Percentiles rank a stretch among this genome's conserved stretches.
Evolutionary conservation across 176 grass and related monocot genomes (phyloP).

Genomic region (Bonia amplexicaulis): DNA sequence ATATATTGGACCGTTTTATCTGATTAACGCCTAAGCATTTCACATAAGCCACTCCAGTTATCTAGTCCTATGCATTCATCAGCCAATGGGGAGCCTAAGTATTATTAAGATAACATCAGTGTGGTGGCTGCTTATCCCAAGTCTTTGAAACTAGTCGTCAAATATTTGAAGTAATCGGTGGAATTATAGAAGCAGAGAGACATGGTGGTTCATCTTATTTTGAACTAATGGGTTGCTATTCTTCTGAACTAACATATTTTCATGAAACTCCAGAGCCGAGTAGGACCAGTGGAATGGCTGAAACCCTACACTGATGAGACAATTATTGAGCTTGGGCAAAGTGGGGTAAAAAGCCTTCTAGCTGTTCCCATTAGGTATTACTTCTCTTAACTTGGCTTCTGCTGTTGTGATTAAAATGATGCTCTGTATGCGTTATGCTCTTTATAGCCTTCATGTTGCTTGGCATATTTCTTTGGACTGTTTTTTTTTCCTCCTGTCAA

Average conservation of each 20-base stretch:
- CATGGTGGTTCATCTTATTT: constrained; percentile 1
- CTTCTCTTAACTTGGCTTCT: constrained; percentile 23
- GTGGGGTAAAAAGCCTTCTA: constrained; percentile 76
- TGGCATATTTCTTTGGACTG: not conserved
- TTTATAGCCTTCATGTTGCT: not conserved
- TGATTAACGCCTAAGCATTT: not conserved
- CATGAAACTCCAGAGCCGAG: constrained; percentile 71
- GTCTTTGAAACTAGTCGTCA: not conserved
- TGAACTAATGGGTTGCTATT: not conserved
- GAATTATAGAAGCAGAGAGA: not conserved
- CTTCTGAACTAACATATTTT: constrained; percentile 13
- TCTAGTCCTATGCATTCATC: not conserved
- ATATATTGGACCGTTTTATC: not conserved
- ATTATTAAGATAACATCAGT: not conserved
- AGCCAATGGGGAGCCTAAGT: not conserved
- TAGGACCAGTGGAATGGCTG: constrained; percentile 97
- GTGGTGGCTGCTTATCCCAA: not conserved
- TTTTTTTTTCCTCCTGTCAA: not conserved
- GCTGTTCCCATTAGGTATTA: constrained; percentile 89
- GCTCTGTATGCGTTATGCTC: not conserved
- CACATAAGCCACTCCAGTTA: not conserved
- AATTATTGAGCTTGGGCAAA: constrained; percentile 87
- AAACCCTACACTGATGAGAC: constrained; percentile 98
- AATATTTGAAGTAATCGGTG: not conserved
- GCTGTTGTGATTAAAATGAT: not conserved